Base-by-base conservation (phyloP, 108 stramenopile species). In the Skeletonema tropicum region DNA sequence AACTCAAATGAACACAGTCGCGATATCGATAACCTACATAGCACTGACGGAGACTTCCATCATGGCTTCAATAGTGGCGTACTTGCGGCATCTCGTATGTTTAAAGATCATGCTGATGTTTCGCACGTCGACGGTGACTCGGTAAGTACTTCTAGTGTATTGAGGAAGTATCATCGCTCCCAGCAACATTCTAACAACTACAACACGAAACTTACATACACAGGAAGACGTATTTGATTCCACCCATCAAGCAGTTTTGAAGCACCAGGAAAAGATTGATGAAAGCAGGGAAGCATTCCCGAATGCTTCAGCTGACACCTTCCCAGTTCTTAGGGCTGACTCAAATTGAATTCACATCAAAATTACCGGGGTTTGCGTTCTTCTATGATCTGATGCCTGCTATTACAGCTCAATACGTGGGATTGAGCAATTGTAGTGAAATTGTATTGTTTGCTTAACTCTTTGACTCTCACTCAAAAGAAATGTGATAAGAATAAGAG, bases 1-100 rank as follows among this genome's bases (percentile, higher is more conserved):
- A 41, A 61, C 23, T 76, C 82, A 30, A 36, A 81, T 41, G 76
- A 85, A 17, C 75, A 85, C 59, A 66, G 49, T 12, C 66, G 77
- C 5, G 84, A 85, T 17, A 74, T 85, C 39, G 66, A 76, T 25
- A 76, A 77, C 31, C 71, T 85, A 19, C 39, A 62, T 23, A 69
- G 77, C 25, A 74, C 58, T 30, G 79, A 85, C 42, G 79, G 75
- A 57, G 79, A 80, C 67, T 85, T 68, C 49, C 75, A 85, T 33
- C 84, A 85, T 70, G 84, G 84, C 25, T 73, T 85, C 42, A 74
- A 85, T 48, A 66, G 78, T 65, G 84, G 84, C 30, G 66, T 85
- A 10, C 80, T 85, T 55, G 84, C 84, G 26, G 84, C 84, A 36
- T 42, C 79, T 25, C 75, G 84, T 23, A 76, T 85, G 79, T 85